phyloP scores from a whole-genome alignment of 2,329 filamentous ascomycete genomes.

The Colletotrichum camelliae region DNA sequence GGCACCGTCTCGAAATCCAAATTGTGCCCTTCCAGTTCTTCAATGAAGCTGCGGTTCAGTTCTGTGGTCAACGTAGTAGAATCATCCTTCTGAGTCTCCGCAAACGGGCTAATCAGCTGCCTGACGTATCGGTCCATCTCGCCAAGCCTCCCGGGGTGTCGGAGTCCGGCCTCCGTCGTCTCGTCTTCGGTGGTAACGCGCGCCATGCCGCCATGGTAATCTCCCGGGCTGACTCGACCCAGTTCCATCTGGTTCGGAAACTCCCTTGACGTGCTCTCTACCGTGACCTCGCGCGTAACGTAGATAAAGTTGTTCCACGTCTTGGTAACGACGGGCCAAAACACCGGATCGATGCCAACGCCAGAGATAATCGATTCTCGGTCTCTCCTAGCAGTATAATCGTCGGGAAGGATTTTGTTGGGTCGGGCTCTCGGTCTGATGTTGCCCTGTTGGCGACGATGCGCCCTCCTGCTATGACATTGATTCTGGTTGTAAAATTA shows the following conservation, averaged over 20 bases:
- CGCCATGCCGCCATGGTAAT: not conserved
- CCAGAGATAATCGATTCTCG: not conserved
- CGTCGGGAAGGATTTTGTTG: not conserved
- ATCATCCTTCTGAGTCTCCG: not conserved
- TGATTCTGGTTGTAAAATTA: not conserved
- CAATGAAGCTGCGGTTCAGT: not conserved
- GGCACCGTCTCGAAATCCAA: not conserved
- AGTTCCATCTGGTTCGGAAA: not conserved
- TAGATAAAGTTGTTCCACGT: not conserved
- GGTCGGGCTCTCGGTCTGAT: not conserved
- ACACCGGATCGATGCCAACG: not conserved
- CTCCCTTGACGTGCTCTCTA: not conserved
- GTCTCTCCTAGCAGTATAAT: slow-evolving; percentile 2
- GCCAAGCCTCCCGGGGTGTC: not conserved
- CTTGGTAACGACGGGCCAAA: not conserved
- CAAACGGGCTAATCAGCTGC: not conserved
- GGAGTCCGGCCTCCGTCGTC: not conserved
- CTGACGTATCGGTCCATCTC: not conserved
- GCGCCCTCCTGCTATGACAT: not conserved
- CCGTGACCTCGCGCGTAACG: not conserved
- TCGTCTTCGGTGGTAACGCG: not conserved
- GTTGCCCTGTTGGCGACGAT: slow-evolving; percentile 3
- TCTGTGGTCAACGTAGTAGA: not conserved
- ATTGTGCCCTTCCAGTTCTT: not conserved
- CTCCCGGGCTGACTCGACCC: not conserved